Percentiles rank a stretch among this genome's conserved stretches.
Conservation (phyloP, 2,329 filamentous ascomycete genomes). For the Aspergillus ustus region DNA sequence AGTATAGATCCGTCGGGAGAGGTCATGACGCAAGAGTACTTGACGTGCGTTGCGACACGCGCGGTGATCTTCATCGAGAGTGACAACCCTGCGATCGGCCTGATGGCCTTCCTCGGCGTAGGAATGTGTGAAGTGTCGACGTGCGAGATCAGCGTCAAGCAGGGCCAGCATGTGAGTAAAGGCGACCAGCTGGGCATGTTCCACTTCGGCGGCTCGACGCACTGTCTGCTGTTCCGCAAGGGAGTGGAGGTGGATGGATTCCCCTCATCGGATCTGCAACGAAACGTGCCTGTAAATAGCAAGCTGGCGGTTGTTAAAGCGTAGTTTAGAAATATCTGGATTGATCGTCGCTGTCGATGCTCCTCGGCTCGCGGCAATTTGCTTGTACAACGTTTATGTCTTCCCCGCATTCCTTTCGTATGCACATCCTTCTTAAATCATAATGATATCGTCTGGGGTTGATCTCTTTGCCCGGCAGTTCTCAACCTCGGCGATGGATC, state of each 20-base stretch:
- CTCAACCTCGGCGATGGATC: not conserved
- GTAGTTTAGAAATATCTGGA: not conserved
- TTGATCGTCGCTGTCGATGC: too few relatives aligned
- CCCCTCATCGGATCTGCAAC: conserved; percentile 28
- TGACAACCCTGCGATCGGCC: conserved; percentile 66
- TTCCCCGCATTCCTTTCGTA: not conserved
- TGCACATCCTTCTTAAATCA: not conserved
- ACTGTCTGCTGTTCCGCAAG: conserved; percentile 67
- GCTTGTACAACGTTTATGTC: not conserved
- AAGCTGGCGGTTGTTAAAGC: conserved; percentile 24
- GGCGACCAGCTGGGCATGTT: conserved; percentile 78
- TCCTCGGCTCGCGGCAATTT: not conserved
- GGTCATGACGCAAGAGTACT: conserved; percentile 63
- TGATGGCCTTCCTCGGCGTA: conserved; percentile 72
- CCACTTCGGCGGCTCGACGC: conserved; percentile 75
- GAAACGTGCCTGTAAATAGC: conserved; percentile 35
- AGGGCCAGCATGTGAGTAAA: conserved; percentile 69
- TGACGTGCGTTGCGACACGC: conserved; percentile 69
- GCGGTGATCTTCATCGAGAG: conserved; percentile 73
- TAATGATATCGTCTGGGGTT: not conserved
- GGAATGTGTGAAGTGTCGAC: conserved; percentile 79
- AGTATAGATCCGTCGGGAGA: conserved; percentile 35
- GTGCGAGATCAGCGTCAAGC: conserved; percentile 71
- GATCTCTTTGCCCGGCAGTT: not conserved
- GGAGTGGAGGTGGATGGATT: conserved; percentile 35